Evolutionary conservation across 495 filamentous ascomycete genomes (phyloP).

Genomic region (Trichoderma orchidacearum): DNA sequence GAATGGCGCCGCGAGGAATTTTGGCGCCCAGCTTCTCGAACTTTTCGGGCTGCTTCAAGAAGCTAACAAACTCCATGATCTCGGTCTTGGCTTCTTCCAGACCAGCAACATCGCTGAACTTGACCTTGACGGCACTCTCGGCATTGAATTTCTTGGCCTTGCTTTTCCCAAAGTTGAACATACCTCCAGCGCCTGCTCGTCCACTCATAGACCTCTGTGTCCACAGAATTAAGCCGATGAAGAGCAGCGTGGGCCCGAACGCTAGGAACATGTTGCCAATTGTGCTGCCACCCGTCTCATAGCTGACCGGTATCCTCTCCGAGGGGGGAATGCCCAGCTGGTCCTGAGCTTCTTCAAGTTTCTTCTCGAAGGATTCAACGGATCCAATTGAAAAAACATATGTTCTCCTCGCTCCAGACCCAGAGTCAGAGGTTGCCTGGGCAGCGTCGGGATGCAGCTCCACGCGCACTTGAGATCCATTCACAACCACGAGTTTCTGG

Average conservation of each 20-base stretch:
- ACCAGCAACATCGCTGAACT: conserved; percentile 92
- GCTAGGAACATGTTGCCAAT: conserved; percentile 50
- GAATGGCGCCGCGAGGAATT: conserved; percentile 90
- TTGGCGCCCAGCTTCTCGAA: conserved; percentile 93
- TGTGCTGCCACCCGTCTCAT: conserved; percentile 55
- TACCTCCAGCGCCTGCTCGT: conserved; percentile 50
- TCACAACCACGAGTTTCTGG: conserved; percentile 74
- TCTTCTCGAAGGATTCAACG: conserved; percentile 80
- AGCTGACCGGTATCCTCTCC: conserved; percentile 85
- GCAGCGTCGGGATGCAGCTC: conserved; percentile 75
- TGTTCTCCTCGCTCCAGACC: conserved; percentile 66
- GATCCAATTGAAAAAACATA: conserved; percentile 96
- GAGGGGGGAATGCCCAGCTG: conserved; percentile 70
- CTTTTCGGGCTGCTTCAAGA: conserved; percentile 77
- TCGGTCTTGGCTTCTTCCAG: conserved; percentile 98
- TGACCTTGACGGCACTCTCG: conserved; percentile 87
- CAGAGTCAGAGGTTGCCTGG: conserved; percentile 46
- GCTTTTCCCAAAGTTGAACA: conserved; percentile 92
- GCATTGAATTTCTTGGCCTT: conserved; percentile 95
- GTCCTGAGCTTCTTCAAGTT: conserved; percentile 72
- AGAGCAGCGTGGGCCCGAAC: conserved; percentile 76
- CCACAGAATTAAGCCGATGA: conserved; percentile 68
- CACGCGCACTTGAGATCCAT: conserved; percentile 57
- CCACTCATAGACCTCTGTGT: conserved; percentile 46
- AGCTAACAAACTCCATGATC: conserved; percentile 98